Evolutionary conservation across 371 early-diverging fungal species (phyloP).

Genomic region (Apophysomyces sp.): DNA sequence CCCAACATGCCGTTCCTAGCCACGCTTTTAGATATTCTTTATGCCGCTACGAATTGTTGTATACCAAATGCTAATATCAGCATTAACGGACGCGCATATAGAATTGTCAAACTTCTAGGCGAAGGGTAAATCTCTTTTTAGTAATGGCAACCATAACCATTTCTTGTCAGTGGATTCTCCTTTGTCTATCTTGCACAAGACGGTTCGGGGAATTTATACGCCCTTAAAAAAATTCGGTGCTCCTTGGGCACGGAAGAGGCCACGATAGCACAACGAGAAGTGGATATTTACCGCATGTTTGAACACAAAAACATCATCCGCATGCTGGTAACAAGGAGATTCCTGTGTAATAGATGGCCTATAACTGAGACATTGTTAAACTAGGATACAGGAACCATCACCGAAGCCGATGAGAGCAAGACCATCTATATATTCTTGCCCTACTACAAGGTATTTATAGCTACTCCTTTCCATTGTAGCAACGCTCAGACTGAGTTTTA

Average conservation of each 20-base stretch:
- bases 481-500: constrained; percentile 33
- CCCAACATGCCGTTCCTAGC: constrained; percentile 28
- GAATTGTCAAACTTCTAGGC: constrained; percentile 64
- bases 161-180: constrained; percentile 68
- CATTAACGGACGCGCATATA: constrained; percentile 58
- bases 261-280: constrained; percentile 65
- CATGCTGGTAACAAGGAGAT: constrained; percentile 50
- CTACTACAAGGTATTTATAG: constrained; percentile 54
- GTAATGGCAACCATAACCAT: neutral
- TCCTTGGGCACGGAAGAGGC: constrained; percentile 59
- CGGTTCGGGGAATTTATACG: constrained; percentile 52
- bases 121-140: constrained; percentile 56
- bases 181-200: constrained; percentile 74
- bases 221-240: constrained; percentile 72
- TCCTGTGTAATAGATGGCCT: neutral
- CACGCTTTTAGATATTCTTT: constrained; percentile 40
- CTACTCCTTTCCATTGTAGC: constrained; percentile 43
- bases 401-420: constrained; percentile 59
- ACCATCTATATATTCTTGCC: constrained; percentile 68
- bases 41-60: constrained; percentile 45
- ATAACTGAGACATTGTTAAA: neutral
- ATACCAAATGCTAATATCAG: constrained; percentile 57
- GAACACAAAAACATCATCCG: constrained; percentile 70
- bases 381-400: constrained; percentile 65
- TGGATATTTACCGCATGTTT: constrained; percentile 63